phyloP scores from a whole-genome alignment of 805 yeast genomes.

The Candida ovalis region DNA sequence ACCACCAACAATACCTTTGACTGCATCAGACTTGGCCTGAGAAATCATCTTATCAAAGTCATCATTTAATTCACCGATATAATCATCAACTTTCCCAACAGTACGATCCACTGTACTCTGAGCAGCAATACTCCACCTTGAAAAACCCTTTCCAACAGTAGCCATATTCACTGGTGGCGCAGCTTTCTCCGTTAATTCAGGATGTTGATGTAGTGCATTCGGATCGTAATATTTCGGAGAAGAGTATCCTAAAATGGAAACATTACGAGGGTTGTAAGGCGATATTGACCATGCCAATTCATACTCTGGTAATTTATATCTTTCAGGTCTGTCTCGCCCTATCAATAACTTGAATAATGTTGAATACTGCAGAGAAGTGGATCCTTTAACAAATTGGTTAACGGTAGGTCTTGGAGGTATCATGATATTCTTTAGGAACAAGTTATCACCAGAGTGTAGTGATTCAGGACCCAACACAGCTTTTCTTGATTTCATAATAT shows the following conservation, averaged over 20 bases:
- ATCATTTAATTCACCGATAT: slow-evolving; percentile 28
- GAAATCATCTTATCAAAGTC: slow-evolving; percentile 29
- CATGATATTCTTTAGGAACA: slow-evolving; percentile 65
- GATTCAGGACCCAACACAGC: slow-evolving; percentile 28
- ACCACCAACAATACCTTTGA: slow-evolving; percentile 26
- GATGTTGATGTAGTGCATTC: slow-evolving; percentile 28
- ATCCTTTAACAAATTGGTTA: slow-evolving; percentile 82
- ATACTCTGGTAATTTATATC: slow-evolving; percentile 44
- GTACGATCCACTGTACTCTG: slow-evolving; percentile 23
- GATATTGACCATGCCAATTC: slow-evolving; percentile 47
- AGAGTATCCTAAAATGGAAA: slow-evolving; percentile 22
- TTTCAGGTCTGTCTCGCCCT: slow-evolving; percentile 65
- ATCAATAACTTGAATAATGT: slow-evolving; percentile 68
- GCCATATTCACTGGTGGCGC: slow-evolving; percentile 11
- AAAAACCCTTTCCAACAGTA: slow-evolving; percentile 12
- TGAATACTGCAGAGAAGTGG: slow-evolving; percentile 51
- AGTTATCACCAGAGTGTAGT: slow-evolving; percentile 40
- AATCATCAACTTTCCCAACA: slow-evolving; percentile 20
- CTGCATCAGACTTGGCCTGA: slow-evolving; percentile 27
- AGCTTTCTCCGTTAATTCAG: slow-evolving; percentile 20
- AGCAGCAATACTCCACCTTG: slow-evolving; percentile 22
- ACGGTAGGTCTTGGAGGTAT: slow-evolving; percentile 80
- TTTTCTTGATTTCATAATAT: slow-evolving; percentile 43
- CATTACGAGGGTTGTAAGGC: slow-evolving; percentile 34
- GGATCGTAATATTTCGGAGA: slow-evolving; percentile 33